A percentile compares a stretch with the other conserved stretches of the same genome.
These are phyloP conservation scores for Phylloporus rhodoxanthus DNA, from an alignment of 768 basidiomycete species.

Conservation along the genomic window DNA sequence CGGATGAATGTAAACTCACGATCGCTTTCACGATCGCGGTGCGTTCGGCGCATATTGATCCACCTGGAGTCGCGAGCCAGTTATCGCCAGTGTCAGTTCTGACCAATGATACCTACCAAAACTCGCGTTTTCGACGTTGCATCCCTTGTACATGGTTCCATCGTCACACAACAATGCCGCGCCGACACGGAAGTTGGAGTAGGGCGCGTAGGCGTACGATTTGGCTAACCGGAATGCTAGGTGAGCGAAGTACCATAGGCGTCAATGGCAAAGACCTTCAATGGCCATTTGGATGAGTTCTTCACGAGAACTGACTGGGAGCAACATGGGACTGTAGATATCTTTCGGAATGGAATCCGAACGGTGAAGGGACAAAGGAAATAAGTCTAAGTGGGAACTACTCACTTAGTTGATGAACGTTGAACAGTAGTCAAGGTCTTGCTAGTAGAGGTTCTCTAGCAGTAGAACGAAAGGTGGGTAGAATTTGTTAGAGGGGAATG, in stretches of 20 bases:
- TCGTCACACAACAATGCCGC: slow-evolving; percentile 72
- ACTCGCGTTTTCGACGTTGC: slow-evolving; percentile 92
- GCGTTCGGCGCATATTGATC: slow-evolving; percentile 88
- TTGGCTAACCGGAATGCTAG: slow-evolving; percentile 42
- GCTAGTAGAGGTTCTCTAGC: no score
- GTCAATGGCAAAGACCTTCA: slow-evolving; percentile 7
- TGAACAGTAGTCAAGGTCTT: no score
- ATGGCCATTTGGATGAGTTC: slow-evolving; percentile 50
- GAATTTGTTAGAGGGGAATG: no score
- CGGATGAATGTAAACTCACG: slow-evolving; percentile 39
- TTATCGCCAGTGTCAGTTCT: not conserved
- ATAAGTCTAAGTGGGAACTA: no score
- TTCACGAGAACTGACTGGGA: slow-evolving; percentile 41
- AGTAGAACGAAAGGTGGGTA: no score
- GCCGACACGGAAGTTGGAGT: slow-evolving; percentile 91
- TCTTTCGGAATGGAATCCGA: no score
- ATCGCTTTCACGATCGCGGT: slow-evolving; percentile 94
- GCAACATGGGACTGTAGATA: no score
- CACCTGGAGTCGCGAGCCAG: slow-evolving; percentile 40
- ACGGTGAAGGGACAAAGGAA: no score
- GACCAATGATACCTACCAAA: slow-evolving; percentile 52
- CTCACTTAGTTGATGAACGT: no score
- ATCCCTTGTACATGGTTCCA: slow-evolving; percentile 73
- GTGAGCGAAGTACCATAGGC: not conserved
- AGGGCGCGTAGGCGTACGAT: slow-evolving; percentile 69